A percentile compares a stretch with the other conserved stretches of the same genome.
Conservation (phyloP, 108 stramenopile genomes). For the Nitzschia palea region DNA sequence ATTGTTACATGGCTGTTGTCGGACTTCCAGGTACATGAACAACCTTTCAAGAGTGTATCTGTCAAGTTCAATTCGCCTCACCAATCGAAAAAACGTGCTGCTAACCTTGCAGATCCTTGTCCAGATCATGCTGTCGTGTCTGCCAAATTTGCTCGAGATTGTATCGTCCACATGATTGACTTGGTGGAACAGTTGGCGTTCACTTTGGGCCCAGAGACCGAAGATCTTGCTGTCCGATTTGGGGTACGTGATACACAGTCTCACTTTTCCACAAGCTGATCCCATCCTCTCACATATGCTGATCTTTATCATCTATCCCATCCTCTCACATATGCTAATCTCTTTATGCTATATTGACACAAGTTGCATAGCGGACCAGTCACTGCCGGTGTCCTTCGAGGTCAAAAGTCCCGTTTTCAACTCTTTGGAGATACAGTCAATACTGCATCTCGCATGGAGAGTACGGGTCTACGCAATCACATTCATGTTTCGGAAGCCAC, state of each 20-base stretch:
- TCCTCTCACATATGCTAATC: no score
- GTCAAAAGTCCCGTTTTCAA: slow-evolving; percentile 15
- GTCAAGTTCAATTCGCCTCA: no score
- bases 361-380: no score
- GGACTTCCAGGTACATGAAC: no score
- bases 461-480: slow-evolving; percentile 25
- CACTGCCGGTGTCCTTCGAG: slow-evolving; percentile 11
- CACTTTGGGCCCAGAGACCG: slow-evolving; percentile 2
- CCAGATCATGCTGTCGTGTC: slow-evolving; percentile 5
- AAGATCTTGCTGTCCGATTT: slow-evolving; percentile 25
- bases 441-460: slow-evolving; percentile 48
- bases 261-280: no score
- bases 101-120: slow-evolving; percentile 6
- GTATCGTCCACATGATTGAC: neutral
- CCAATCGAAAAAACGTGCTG: no score
- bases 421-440: slow-evolving; percentile 37
- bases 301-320: no score
- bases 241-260: no score
- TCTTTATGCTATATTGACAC: no score
- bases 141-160: slow-evolving; percentile 20
- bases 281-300: no score
- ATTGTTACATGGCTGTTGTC: slow-evolving; percentile 37
- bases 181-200: neutral
- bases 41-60: no score
- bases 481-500: slow-evolving; percentile 50